Evolutionary conservation across 2,329 filamentous ascomycete species (phyloP), one percentile per base, ranked within the genome.

Genomic region (Pestalotiopsis sp.): DNA sequence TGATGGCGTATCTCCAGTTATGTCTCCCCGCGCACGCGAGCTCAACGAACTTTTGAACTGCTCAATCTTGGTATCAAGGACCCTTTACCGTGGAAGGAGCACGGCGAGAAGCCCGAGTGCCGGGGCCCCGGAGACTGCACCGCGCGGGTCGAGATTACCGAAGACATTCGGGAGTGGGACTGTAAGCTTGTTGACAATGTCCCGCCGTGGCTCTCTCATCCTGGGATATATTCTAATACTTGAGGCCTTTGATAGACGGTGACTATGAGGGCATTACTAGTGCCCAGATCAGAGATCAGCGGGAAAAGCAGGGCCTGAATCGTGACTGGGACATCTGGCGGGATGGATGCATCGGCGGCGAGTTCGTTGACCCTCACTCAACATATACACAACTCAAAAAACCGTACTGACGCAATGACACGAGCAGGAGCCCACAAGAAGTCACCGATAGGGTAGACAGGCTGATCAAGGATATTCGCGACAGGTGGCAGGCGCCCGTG

Each of bases 11-110:
- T 12, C 27, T 61, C 20, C 74, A 91, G 88, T 75, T 97, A 95
- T 80, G 94, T 98, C 56, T 97, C 94, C 2, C 95, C 95, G 2
- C 91, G 95, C 61, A 89, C 87, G 71, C 92, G 95, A 69, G 94
- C 95, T 23, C 94, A 96, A 80, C 88, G 90, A 65, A 98, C 95
- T n/a, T 91, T 98, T 77, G 94, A 97, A 79, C 88, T 98, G 62
- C 89, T 98, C 31, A 89, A 92, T 74, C 84, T 97, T 23, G 92
- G 91, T 64, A 90, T 91, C 77, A 80, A 83, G n/a, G 87, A 90
- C 56, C 84, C 86, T 1, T 84, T 95, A 17, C 94, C 94, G 0
- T 97, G 94, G 94, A 79, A 86, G 41, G 75, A 80, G 17, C 85
- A 87, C 69, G 84, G 85, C 67, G 73, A 76, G 2, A 70, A 71